Percentiles rank a stretch among this genome's conserved stretches.
Evolutionary conservation across 2,329 filamentous ascomycete species (phyloP).

Genomic region (Phyllosticta citribraziliensis): DNA sequence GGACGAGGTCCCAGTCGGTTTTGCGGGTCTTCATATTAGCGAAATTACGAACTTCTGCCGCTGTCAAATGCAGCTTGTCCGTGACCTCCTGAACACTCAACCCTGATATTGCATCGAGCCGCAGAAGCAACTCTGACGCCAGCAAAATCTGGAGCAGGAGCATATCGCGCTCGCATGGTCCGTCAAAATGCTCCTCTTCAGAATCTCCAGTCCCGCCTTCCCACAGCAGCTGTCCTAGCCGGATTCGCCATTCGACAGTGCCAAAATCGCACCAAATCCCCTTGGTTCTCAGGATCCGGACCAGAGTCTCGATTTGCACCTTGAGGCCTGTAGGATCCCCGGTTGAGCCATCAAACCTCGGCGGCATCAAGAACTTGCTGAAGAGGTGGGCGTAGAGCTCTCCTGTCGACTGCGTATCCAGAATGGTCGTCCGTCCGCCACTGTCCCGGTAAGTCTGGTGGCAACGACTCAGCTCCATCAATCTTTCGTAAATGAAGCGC

Average conservation of each 20-base stretch:
- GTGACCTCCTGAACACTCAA: constrained; percentile 24
- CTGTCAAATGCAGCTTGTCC: constrained; percentile 31
- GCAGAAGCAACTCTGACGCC: constrained; percentile 44
- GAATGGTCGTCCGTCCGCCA: constrained; percentile 46
- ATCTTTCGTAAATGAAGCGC: constrained; percentile 24
- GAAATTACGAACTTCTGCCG: constrained; percentile 36
- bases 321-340: constrained; percentile 51
- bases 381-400: constrained; percentile 40
- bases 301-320: constrained; percentile 59
- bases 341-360: constrained; percentile 31
- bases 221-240: constrained; percentile 64
- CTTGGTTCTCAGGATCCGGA: constrained; percentile 54
- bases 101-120: constrained; percentile 39
- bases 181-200: constrained; percentile 10
- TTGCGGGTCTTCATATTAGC: constrained; percentile 40
- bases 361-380: constrained; percentile 32
- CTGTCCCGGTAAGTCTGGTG: constrained; percentile 42
- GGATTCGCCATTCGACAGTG: constrained; percentile 63
- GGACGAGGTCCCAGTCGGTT: constrained; percentile 47
- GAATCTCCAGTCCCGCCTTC: constrained; percentile 26
- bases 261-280: constrained; percentile 69
- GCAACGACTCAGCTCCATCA: constrained; percentile 39
- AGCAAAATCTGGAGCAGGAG: constrained; percentile 46
- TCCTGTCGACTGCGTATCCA: constrained; percentile 40
- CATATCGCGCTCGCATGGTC: constrained; percentile 40